Evolutionary conservation across 805 yeast species (phyloP).

Genomic region (Saccharomycopsis fibuligera): DNA sequence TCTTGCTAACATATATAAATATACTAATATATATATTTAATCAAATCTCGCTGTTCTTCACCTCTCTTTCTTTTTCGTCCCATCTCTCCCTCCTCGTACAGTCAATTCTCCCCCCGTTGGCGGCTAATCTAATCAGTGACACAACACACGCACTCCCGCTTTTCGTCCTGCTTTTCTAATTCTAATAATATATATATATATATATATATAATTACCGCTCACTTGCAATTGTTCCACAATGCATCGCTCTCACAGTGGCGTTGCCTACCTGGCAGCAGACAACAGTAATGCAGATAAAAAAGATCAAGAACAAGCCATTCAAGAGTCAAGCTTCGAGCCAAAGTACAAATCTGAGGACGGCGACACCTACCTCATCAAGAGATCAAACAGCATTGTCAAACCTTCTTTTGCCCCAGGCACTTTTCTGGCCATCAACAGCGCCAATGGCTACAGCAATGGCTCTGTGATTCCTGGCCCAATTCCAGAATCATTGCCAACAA

Average conservation of each 20-base stretch:
- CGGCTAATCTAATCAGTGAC: too few species aligned
- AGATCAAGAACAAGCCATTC: too few species aligned
- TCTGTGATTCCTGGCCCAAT: conserved; percentile 17
- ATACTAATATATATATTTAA: too few species aligned
- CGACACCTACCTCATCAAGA: conserved; percentile 5
- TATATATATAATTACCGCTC: not conserved
- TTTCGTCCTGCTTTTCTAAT: not conserved
- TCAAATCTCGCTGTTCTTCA: too few species aligned
- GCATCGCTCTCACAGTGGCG: not conserved
- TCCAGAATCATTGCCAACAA: conserved; percentile 37
- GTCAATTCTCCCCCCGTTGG: too few species aligned
- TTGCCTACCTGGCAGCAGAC: not conserved
- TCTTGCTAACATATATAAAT: too few species aligned
- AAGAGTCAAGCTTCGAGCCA: too few species aligned
- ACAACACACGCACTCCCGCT: too few species aligned
- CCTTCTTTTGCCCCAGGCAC: conserved; percentile 9
- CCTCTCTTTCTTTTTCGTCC: too few species aligned
- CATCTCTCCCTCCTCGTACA: too few species aligned
- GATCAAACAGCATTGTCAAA: not conserved
- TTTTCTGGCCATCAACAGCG: conserved; percentile 2
- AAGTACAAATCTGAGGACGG: too few species aligned
- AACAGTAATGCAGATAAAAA: too few species aligned
- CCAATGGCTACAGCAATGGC: not conserved
- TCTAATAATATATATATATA: not conserved
- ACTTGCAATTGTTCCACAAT: not conserved